Base-by-base conservation (phyloP, 305 asterid species). In the Stenogyne calaminthoides region DNA sequence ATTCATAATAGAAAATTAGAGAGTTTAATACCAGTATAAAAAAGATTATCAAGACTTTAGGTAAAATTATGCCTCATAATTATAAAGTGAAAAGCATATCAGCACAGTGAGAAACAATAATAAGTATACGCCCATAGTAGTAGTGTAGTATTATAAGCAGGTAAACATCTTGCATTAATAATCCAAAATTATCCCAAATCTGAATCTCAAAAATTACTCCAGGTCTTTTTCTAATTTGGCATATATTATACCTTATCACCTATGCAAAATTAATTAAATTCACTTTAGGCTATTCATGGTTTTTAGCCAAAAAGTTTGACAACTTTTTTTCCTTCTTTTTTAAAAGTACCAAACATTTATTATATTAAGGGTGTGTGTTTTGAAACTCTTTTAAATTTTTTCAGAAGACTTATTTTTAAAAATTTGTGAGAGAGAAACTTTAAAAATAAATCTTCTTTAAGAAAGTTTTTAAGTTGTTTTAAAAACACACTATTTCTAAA, bases 21-120 rank as follows among this genome's bases (percentile, higher is more conserved):
- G 14, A 19, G 29, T 54, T 54, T 19, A 16, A 14, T 34, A 55
- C 4, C 4, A 32, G 36, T 32, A 32, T 32, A 32, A 49, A 67
- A 56, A 60, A 61, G 64, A 54, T 52, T 68, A 40, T 36, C 18
- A 64, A 64, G 42, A 47, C 66, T 64, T 79, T 56, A 65, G 68
- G 37, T 79, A 56, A 62, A 77, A 79, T 79, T 75, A 75, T 79
- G 77, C 52, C 27, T 66, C 76, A 64, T 79, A 60, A 75, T 73
- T 63, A 51, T 39, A 79, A 70, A 65, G 75, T n/a, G 47, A 66
- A 75, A 75, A 59, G 83, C 68, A 71, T 70, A 79, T 71, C 77
- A 46, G 36, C 71, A 70, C 74, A 74, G 83, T 40, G 56, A 49
- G 70, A 75, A 79, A 64, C 59, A 65, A 79, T 75, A 70, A 75